These are phyloP conservation scores for Clitopilus hobsonii DNA, from an alignment of 768 basidiomycete species.

Conservation along the genomic window DNA sequence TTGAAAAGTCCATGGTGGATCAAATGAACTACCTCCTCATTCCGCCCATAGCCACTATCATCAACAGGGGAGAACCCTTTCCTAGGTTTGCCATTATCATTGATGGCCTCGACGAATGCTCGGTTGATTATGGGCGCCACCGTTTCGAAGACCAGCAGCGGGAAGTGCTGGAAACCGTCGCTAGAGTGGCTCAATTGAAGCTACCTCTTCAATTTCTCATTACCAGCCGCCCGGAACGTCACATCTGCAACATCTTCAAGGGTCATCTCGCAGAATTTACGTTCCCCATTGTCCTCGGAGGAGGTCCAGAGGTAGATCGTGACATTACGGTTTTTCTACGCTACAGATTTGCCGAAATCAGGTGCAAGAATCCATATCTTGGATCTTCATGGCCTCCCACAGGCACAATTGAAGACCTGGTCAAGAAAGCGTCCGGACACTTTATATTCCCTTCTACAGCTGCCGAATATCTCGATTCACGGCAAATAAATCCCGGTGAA, in stretches of 20 bases:
- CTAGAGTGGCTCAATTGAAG: background rate
- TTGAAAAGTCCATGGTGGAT: background rate
- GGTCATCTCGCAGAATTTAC: background rate
- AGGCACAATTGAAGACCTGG: too few relatives aligned
- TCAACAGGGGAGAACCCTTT: too few relatives aligned
- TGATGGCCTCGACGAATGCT: background rate
- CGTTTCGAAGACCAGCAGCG: background rate
- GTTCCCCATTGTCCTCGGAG: background rate
- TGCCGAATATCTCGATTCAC: too few relatives aligned
- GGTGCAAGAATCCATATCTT: too few relatives aligned
- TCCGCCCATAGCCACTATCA: background rate
- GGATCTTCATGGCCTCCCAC: too few relatives aligned
- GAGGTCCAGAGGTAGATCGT: too few relatives aligned
- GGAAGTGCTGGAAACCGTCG: background rate
- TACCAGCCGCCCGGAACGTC: background rate
- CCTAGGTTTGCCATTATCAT: background rate
- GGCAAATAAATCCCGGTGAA: too few relatives aligned
- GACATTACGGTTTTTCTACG: too few relatives aligned
- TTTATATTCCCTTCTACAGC: too few relatives aligned
- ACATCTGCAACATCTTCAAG: background rate
- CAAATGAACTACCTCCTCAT: too few relatives aligned
- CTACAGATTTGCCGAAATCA: too few relatives aligned
- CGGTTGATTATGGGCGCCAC: background rate
- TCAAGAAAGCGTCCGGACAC: too few relatives aligned
- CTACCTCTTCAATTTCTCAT: background rate